Base-by-base conservation (phyloP, 208 protist genomes). In the Angomonas deanei region DNA sequence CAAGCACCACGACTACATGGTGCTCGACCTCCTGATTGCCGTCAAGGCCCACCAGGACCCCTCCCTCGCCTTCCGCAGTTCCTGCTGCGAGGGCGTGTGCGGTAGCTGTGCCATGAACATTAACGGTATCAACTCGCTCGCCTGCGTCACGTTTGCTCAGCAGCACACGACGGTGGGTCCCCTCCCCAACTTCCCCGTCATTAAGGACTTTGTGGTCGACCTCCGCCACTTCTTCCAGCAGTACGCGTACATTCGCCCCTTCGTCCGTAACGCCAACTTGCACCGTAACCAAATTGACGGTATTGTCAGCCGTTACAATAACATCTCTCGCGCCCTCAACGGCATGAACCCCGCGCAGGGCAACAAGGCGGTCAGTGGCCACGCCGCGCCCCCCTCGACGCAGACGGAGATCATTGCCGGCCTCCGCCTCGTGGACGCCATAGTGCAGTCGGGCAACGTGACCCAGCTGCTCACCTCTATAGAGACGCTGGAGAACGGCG, bases 61-160 rank as follows among this genome's bases (percentile, higher is more conserved):
- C 24, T 91, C 89, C 39, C 70, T 97, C 21, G 85, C 91, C 1
- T 97, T 97, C 69, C 84, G 91, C 23, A 84, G 79, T 61, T 97
- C 91, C 28, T 97, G 91, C 70, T 94, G 88, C 62, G 88, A 97
- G 70, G 91, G 91, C 15, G 90, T 97, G 39, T 97, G 91, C 62
- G 91, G 91, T n/a, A 94, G 86, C 76, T 97, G 91, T 53, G 91
- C 91, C n/a, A 97, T 97, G 91, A 97, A 92, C 69, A 96, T 97
- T 66, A 97, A 97, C 71, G 91, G 91, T 23, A 85, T 94, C 68
- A 97, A 97, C 83, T 92, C 87, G 36, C 82, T 97, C 19, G 91
- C 91, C 27, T 97, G 91, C 68, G 90, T 96, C 38, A 95, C 86
- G 0, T 92, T 93, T 32, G 88, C 86, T 11, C 73, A 88, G 59